A percentile compares a stretch with the other conserved stretches of the same genome.
These are phyloP conservation scores for Heracleum sosnowskyi DNA, from an alignment of 129 eudicot species.

Conservation along the genomic window DNA sequence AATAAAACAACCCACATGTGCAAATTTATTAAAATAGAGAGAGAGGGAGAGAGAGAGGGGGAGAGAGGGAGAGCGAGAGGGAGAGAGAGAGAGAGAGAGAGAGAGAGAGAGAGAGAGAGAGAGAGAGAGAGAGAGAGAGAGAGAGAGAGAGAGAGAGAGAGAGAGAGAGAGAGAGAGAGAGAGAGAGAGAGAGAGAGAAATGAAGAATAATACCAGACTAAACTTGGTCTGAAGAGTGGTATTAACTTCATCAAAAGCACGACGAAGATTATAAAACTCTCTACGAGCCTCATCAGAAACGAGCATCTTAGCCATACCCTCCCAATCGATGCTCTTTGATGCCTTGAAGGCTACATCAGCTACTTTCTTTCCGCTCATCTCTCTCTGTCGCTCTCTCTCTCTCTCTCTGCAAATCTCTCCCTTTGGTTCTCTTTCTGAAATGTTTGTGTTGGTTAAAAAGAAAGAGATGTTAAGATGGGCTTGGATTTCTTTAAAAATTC, in stretches of 20 bases:
- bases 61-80: too few relatives aligned
- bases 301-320: slow-evolving; percentile 74
- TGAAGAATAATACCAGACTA: slow-evolving; percentile 15
- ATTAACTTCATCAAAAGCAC: slow-evolving; percentile 81
- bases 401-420: slow-evolving; percentile 7
- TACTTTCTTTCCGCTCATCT: slow-evolving; percentile 86
- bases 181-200: too few relatives aligned
- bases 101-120: too few relatives aligned
- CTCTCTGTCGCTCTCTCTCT: slow-evolving; percentile 14
- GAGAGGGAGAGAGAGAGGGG: too few relatives aligned
- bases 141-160: too few relatives aligned
- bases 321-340: slow-evolving; percentile 69
- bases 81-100: too few relatives aligned
- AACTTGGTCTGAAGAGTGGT: slow-evolving; percentile 60
- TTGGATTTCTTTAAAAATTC: too few relatives aligned
- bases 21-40: too few relatives aligned
- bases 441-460: not conserved
- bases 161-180: too few relatives aligned
- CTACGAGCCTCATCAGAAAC: slow-evolving; percentile 56
- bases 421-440: not conserved
- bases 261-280: slow-evolving; percentile 71
- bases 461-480: not conserved
- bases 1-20: too few relatives aligned
- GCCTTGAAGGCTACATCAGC: slow-evolving; percentile 77
- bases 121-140: too few relatives aligned